Evolutionary conservation across 2,329 filamentous ascomycete genomes (phyloP).

Genomic region (Stromatinia cepivora): DNA sequence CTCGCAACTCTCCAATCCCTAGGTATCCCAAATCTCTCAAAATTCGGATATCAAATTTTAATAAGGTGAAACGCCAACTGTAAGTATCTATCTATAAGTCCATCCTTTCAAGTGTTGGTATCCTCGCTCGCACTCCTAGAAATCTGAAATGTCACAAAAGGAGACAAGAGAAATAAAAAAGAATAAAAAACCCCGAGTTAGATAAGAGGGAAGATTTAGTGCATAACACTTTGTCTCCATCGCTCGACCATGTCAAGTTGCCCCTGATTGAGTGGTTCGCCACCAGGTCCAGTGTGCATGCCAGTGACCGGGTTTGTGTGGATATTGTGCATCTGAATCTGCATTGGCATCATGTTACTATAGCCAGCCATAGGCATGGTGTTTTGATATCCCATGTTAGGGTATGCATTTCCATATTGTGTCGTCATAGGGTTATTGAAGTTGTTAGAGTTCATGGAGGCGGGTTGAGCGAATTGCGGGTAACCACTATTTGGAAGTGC

Average conservation of each 20-base stretch:
- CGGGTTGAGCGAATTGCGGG: constrained; percentile 35
- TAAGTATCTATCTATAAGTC: constrained; percentile 20
- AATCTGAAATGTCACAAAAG: constrained; percentile 1
- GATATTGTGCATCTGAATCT: constrained; percentile 28
- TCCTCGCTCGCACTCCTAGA: not conserved
- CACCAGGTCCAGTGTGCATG: constrained; percentile 30
- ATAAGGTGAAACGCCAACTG: constrained; percentile 1
- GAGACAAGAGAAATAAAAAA: not conserved
- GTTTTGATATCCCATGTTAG: constrained; percentile 28
- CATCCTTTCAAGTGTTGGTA: constrained; percentile 1
- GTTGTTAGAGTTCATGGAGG: constrained; percentile 24
- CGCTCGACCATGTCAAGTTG: constrained; percentile 43
- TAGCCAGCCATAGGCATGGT: constrained; percentile 22
- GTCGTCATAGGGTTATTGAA: constrained; percentile 31
- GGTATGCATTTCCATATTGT: constrained; percentile 34
- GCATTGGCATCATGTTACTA: constrained; percentile 30
- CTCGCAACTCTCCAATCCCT: not conserved
- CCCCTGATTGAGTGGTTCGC: constrained; percentile 37
- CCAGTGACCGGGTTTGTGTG: constrained; percentile 29
- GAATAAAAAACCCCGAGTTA: not conserved
- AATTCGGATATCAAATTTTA: not conserved
- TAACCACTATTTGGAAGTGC: constrained; percentile 16
- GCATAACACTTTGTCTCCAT: constrained; percentile 43
- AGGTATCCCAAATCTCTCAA: not conserved
- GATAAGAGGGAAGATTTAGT: constrained; percentile 26